phyloP scores from a whole-genome alignment of 148 eudicot genomes.

The Amaranthus hypochondriacus region DNA sequence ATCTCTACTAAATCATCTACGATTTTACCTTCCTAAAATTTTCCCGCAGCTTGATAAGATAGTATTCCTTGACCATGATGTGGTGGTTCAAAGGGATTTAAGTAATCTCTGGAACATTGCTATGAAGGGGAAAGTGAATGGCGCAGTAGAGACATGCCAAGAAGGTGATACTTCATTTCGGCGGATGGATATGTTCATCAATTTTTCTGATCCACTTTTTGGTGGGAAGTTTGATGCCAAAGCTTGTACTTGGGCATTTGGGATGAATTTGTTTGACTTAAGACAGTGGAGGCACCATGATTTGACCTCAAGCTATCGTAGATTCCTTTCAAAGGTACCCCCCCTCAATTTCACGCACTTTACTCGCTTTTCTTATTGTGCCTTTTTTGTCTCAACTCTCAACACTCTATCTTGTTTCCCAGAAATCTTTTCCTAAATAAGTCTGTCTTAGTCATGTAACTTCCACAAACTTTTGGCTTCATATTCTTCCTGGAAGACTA shows the following conservation, averaged over 20 bases:
- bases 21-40: slow-evolving; percentile 83
- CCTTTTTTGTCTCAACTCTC: not conserved
- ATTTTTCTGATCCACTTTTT: slow-evolving; percentile 76
- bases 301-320: slow-evolving; percentile 57
- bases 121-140: slow-evolving; percentile 83
- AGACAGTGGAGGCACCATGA: slow-evolving; percentile 67
- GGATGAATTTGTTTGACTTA: slow-evolving; percentile 91
- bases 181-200: slow-evolving; percentile 61
- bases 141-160: slow-evolving; percentile 83
- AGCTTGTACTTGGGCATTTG: slow-evolving; percentile 97
- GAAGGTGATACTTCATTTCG: slow-evolving; percentile 56
- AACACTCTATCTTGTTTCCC: not conserved
- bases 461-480: too few species aligned
- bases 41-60: slow-evolving; percentile 78
- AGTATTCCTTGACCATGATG: slow-evolving; percentile 93
- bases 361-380: not conserved
- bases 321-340: slow-evolving; percentile 61
- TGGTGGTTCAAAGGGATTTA: slow-evolving; percentile 83
- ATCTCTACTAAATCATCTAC: slow-evolving; percentile 85
- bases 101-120: slow-evolving; percentile 56
- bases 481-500: too few species aligned
- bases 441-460: too few species aligned
- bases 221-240: slow-evolving; percentile 47
- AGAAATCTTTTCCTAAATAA: not conserved
- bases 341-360: not conserved